Evolutionary conservation across 805 yeast genomes (phyloP), one percentile per base, ranked within the genome.

Genomic region (Kodamaea restingae): DNA sequence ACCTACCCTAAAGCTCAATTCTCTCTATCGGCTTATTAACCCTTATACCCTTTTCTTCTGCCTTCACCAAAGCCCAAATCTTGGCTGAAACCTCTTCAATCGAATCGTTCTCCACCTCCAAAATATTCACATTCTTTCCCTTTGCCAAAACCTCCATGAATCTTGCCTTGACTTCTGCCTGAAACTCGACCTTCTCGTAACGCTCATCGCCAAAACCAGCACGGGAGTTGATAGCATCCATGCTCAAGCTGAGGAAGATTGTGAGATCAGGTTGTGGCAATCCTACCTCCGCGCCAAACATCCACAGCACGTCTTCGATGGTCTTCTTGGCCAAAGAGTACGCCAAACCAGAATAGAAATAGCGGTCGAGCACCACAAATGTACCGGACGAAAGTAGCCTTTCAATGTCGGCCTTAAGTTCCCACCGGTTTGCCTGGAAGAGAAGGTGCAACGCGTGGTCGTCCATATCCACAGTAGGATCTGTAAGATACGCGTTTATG

Each of bases 351-450:
- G 97, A 88, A 54, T 86, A 91, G 3, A 85, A 83, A 53, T 91
- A 93, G 47, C 99, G 67, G 56, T 93, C 99, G 41, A 90, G 58
- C 0, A 93, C 69, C 1, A 93, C 73, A 38, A 71, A 70, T 9
- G 54, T 55, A 1, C 96, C 96, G 0, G 56, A 46, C 1, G 60
- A 49, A 14, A 88, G 58, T 9, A 65, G 54, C 1, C 54, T 40
- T 8, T 61, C 54, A 4, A 93, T 78, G 3, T 59, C 56, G 1
- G 65, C 59, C 1, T 71, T 73, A 15, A 78, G 51, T 57, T 93
- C 99, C 99, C 99, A 93, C 46, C 99, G 66, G 53, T 93, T 93
- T 1, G 98, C 96, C 48, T 88, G 79, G 58, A 93, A 93, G 24
- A 93, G 64, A 17, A 93, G 67, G 60, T 93, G 99, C 4, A 88